These are phyloP conservation scores for Capronia americana DNA, from an alignment of 2,329 filamentous ascomycete genomes.

Conservation along the genomic window DNA sequence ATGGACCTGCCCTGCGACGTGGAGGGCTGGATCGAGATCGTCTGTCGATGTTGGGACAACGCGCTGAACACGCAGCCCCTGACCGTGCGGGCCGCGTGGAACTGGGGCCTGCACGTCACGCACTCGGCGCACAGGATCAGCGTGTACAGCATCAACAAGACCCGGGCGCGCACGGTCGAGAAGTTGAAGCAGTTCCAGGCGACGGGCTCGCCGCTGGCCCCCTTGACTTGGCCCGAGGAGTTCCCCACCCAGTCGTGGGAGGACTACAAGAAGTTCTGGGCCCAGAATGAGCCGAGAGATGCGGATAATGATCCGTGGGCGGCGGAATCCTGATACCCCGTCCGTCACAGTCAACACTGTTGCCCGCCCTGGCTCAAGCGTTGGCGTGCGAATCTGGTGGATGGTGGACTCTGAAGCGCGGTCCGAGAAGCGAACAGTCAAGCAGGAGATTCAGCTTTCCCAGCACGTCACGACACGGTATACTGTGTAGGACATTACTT, in stretches of 20 bases:
- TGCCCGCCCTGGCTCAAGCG: no score
- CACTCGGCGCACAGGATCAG: conserved; percentile 48
- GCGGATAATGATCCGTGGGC: conserved; percentile 22
- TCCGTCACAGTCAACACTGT: no score
- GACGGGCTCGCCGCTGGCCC: conserved; percentile 43
- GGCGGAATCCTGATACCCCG: background rate
- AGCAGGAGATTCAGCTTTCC: no score
- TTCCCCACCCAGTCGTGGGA: conserved; percentile 41
- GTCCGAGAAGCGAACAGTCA: no score
- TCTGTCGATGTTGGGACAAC: conserved; percentile 67
- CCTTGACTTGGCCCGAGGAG: conserved; percentile 44
- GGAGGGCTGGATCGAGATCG: conserved; percentile 67
- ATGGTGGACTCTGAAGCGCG: no score
- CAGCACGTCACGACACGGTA: no score
- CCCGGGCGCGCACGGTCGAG: conserved; percentile 39
- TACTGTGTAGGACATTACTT: no score
- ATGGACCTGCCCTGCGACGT: conserved; percentile 67
- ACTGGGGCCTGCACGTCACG: conserved; percentile 51
- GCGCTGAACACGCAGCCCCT: conserved; percentile 66
- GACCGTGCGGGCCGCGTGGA: conserved; percentile 61
- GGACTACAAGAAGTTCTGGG: conserved; percentile 46
- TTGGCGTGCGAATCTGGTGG: no score
- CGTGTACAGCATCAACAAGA: conserved; percentile 54
- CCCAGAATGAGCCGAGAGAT: conserved; percentile 42
- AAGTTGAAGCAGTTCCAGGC: conserved; percentile 43